Evolutionary conservation across 2,329 filamentous ascomycete species (phyloP), one percentile per base, ranked within the genome.

Genomic region (Xylariaceae sp.): DNA sequence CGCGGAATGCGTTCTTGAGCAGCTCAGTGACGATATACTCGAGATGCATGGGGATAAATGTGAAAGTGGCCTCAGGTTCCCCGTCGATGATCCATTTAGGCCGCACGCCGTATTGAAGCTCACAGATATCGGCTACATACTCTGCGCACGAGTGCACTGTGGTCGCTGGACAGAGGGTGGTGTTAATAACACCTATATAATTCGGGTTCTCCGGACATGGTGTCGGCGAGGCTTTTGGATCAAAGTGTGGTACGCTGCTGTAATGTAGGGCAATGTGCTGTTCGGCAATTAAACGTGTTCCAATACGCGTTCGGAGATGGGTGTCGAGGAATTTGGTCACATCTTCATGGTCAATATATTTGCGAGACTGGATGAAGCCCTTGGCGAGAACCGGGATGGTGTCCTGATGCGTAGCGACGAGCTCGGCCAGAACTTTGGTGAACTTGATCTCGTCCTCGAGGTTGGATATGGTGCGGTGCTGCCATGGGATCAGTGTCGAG

Each of bases 1-100:
- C 92, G 43, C 94, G 84, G 74, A 97, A 99, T 1, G 91, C 89
- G 67, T 99, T 99, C 72, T 99, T 99, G 55, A 99, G 80, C 1
- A 99, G 80, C 72, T 99, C 94, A 0, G 92, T 99, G 60, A 96
- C 83, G 61, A 99, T 96, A 71, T 99, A 99, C 72, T 97, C 92
- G 29, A 99, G 80, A 71, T 99, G 94, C 70, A 95, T 94, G 11
- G 94, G 94, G 6, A 99, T 86, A 67, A 95, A 94, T 26, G 92
- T 91, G 67, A 99, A 95, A 0, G 85, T 86, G n/a, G 91, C 90
- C 50, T 88, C 85, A 0, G 88, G 85, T 68, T 95, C 87, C 60
- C 94, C 94, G 62, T 91, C 88, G 65, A 99, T 87, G 46, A 86
- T 74, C 65, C 96, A 80, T 2, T 79, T 80, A 0, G 94, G 94